Evolutionary conservation across 495 filamentous ascomycete species (phyloP).

Genomic region (Schizothecium vesticola): DNA sequence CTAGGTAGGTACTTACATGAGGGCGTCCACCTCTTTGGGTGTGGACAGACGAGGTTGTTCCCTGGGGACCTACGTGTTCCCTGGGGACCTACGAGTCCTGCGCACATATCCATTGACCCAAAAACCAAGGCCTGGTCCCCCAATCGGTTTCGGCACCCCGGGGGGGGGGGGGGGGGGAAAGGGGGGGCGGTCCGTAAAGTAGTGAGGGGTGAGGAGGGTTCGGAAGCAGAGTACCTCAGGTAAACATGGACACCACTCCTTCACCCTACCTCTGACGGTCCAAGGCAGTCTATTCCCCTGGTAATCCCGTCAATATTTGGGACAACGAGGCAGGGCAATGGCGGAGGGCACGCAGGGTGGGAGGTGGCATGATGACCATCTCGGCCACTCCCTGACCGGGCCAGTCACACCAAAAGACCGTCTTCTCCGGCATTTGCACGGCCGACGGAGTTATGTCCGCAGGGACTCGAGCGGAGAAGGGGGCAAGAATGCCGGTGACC

Average conservation of each 20-base stretch:
- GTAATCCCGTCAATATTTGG: not conserved
- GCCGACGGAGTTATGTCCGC: not conserved
- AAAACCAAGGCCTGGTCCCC: not conserved
- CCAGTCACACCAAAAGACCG: not conserved
- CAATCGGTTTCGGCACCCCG: not conserved
- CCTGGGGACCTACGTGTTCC: no score
- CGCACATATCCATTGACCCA: no score
- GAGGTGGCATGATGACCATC: no score
- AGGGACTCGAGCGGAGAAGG: not conserved
- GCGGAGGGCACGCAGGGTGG: no score
- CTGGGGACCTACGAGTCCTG: no score
- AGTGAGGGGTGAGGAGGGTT: no score
- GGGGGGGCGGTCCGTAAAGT: no score
- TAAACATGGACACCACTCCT: no score
- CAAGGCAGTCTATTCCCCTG: not conserved
- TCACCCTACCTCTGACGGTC: not conserved
- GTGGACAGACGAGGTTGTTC: not conserved
- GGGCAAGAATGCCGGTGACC: not conserved
- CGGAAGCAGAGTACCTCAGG: no score
- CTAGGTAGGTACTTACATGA: not conserved
- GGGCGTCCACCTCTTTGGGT: not conserved
- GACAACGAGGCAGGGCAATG: not conserved
- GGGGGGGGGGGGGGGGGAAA: no score
- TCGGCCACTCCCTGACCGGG: no score
- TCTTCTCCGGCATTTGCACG: not conserved